These are phyloP conservation scores for Nemania abortiva DNA, from an alignment of 2,329 filamentous ascomycete genomes.

Conservation along the genomic window DNA sequence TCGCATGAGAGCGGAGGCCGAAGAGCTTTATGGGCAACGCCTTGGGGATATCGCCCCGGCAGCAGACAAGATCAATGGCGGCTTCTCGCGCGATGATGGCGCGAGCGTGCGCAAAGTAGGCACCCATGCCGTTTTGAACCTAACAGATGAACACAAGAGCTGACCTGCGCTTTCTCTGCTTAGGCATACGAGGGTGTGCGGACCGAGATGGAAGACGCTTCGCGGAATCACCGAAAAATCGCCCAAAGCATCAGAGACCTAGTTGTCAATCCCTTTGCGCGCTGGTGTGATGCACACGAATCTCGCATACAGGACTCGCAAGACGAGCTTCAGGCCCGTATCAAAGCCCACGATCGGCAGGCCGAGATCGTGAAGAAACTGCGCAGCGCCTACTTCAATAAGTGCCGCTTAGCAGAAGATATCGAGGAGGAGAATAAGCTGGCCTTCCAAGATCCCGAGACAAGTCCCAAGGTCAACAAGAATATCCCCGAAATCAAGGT, in stretches of 20 bases:
- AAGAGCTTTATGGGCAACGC: constrained; percentile 86
- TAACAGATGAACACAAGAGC: constrained; percentile 36
- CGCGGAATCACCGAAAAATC: constrained; percentile 93
- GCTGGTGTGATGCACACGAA: constrained; percentile 97
- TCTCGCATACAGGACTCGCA: constrained; percentile 91
- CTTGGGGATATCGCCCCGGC: constrained; percentile 84
- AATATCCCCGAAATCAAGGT: constrained; percentile 89
- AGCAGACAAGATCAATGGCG: constrained; percentile 83
- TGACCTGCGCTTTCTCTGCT: constrained; percentile 34
- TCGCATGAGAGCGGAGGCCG: constrained; percentile 93
- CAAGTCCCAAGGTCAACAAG: constrained; percentile 70
- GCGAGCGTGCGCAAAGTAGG: constrained; percentile 93
- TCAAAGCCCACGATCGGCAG: constrained; percentile 94
- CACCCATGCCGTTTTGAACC: constrained; percentile 21
- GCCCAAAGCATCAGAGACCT: constrained; percentile 96
- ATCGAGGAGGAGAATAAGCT: constrained; percentile 98
- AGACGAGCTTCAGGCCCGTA: constrained; percentile 89
- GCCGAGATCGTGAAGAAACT: constrained; percentile 91
- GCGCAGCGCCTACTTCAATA: constrained; percentile 97
- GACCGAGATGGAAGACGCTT: constrained; percentile 89
- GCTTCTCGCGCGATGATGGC: constrained; percentile 92
- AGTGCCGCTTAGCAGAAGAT: constrained; percentile 95
- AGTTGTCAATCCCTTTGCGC: constrained; percentile 91
- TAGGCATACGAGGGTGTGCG: constrained; percentile 95
- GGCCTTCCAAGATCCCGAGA: constrained; percentile 89